phyloP scores from a whole-genome alignment of 1,284 basidiomycete genomes.

The Volvariella volvacea region DNA sequence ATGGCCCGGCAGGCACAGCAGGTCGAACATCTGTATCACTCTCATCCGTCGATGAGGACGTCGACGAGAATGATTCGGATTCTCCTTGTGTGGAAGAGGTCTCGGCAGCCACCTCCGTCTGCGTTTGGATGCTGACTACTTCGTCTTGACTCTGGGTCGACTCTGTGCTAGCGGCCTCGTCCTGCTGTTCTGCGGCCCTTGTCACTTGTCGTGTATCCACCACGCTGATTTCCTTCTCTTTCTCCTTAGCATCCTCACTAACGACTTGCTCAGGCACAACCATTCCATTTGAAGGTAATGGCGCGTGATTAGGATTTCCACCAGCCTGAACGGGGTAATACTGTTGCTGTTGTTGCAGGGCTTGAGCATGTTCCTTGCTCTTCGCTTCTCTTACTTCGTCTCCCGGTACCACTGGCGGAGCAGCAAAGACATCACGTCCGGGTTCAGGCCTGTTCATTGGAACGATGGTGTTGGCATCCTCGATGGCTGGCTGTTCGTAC shows the following conservation, averaged over 20 bases:
- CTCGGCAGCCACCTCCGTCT: not conserved
- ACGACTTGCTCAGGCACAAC: not conserved
- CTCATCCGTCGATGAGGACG: not conserved
- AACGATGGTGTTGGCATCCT: conserved; percentile 28
- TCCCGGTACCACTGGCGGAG: conserved; percentile 8
- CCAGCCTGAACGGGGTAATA: too few species aligned
- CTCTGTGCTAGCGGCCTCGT: not conserved
- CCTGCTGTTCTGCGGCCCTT: conserved; percentile 8
- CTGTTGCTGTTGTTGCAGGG: too few species aligned
- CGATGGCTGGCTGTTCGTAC: conserved; percentile 10
- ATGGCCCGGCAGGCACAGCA: conserved; percentile 27
- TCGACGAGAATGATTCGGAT: not conserved
- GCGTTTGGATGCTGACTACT: not conserved
- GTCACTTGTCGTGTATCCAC: conserved; percentile 5
- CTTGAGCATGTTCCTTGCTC: conserved; percentile 1
- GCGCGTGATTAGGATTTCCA: not conserved
- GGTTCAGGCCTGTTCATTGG: conserved; percentile 54
- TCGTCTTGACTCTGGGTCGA: not conserved
- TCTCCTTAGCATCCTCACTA: conserved; percentile 7
- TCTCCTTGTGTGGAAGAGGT: conserved; percentile 1
- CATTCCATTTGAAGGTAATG: not conserved
- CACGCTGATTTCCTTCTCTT: conserved; percentile 5
- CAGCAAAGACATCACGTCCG: conserved; percentile 60
- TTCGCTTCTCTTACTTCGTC: conserved; percentile 1
- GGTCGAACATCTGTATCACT: conserved; percentile 1